Evolutionary conservation across 305 asterid species (phyloP), one percentile per base, ranked within the genome.

Genomic region (Stenogyne calaminthoides): DNA sequence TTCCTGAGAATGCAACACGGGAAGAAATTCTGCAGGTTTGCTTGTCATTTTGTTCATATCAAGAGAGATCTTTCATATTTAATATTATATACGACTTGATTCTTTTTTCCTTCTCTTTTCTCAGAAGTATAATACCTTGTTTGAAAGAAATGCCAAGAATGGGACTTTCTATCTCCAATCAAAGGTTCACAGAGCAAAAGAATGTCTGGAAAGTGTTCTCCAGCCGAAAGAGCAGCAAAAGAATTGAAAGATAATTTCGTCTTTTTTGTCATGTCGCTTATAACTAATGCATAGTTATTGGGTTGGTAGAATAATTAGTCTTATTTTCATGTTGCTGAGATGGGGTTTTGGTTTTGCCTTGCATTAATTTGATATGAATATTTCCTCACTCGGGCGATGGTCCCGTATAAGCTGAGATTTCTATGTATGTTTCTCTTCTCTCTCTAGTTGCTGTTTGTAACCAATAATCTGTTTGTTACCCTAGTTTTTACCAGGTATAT

Each of bases 91-190:
- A 42, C 19, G 55, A 61, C 67, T 65, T 60, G 15, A 22, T 8
- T 25, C 29, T 25, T 25, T 25, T 25, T 25, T 25, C 29, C 29
- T 18, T 39, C 16, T 14, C 46, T 58, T 66, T 73, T 64, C 62
- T 14, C 88, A 89, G 96, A 87, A 79, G 80, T 89, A 91, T 14
- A 82, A 91, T 56, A 84, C 73, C 70, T 80, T 91, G 79, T 91
- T 91, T 63, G 96, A 91, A 78, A 81, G 77, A 69, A 91, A 91
- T 60, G 83, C 96, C 2, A 86, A 89, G 85, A 91, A 69, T 27
- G 97, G 97, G 63, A 89, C 89, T 69, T 89, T 89, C 73, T 89
- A 88, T 82, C 91, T 91, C 74, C 97, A 91, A 62, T 91, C 97
- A 34, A 91, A 91, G 79, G 93, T 91, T 64, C 95, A 89, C 67